Conservation (phyloP, 805 yeast species). For the Allodekkera sacchari region DNA sequence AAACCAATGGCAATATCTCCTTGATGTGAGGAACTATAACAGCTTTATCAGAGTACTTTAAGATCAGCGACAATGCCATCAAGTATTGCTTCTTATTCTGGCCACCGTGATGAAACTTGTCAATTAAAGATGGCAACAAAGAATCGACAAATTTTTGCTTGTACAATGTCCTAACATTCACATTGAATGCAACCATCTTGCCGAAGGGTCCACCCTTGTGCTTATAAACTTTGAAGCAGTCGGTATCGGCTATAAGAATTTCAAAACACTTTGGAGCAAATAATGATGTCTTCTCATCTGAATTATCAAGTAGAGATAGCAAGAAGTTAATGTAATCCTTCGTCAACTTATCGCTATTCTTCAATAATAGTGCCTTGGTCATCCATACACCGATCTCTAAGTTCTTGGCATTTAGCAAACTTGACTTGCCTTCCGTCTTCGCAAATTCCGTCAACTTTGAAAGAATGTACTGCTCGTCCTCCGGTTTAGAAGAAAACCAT, state of each 20-base stretch:
- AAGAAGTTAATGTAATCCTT: slow-evolving; percentile 26
- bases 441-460: slow-evolving; percentile 4
- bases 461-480: slow-evolving; percentile 4
- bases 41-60: slow-evolving; percentile 54
- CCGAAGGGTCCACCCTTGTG: slow-evolving; percentile 14
- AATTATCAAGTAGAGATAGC: slow-evolving; percentile 27
- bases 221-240: slow-evolving; percentile 42
- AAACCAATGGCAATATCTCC: slow-evolving; percentile 59
- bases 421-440: neutral
- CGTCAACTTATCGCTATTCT: slow-evolving; percentile 38
- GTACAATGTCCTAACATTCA: slow-evolving; percentile 59
- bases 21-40: slow-evolving; percentile 59
- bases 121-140: slow-evolving; percentile 47
- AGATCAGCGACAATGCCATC: slow-evolving; percentile 56
- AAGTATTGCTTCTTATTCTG: slow-evolving; percentile 42
- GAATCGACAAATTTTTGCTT: slow-evolving; percentile 72
- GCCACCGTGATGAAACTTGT: slow-evolving; percentile 29
- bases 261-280: slow-evolving; percentile 49
- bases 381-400: slow-evolving; percentile 64
- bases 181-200: slow-evolving; percentile 32
- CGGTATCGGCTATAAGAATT: slow-evolving; percentile 59
- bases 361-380: slow-evolving; percentile 59
- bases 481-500: no score
- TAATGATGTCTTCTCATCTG: slow-evolving; percentile 20
- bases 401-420: slow-evolving; percentile 13